phyloP scores from a whole-genome alignment of 1,284 basidiomycete species.

The Tylopilus orsonianus region DNA sequence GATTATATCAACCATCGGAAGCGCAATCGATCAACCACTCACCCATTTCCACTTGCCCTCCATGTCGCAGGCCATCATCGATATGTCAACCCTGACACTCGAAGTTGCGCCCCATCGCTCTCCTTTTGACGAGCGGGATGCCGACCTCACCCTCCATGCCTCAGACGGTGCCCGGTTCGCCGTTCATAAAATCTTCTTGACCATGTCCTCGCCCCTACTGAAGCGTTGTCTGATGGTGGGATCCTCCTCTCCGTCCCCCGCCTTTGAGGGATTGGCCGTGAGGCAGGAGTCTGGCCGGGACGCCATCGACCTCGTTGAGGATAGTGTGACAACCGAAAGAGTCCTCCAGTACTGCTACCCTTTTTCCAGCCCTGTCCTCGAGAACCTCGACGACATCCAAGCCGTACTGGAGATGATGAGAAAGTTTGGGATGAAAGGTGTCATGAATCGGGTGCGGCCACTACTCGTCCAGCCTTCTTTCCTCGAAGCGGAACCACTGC shows the following conservation, averaged over 20 bases:
- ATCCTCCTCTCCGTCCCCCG: constrained; percentile 30
- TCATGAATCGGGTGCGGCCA: constrained; percentile 30
- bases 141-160: constrained; percentile 34
- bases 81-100: constrained; percentile 30
- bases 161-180: constrained; percentile 33
- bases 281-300: constrained; percentile 26
- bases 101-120: constrained; percentile 25
- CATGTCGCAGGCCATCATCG: constrained; percentile 31
- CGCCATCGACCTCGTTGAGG: constrained; percentile 31
- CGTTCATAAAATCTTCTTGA: constrained; percentile 34
- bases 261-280: constrained; percentile 26
- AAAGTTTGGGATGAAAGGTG: constrained; percentile 35
- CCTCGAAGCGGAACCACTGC: constrained; percentile 31
- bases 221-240: constrained; percentile 30
- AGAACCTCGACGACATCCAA: constrained; percentile 35
- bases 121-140: constrained; percentile 34
- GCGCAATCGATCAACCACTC: constrained; percentile 16
- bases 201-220: constrained; percentile 31
- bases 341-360: constrained; percentile 36
- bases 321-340: constrained; percentile 31
- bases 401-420: constrained; percentile 33
- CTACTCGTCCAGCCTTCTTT: constrained; percentile 25
- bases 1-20: constrained; percentile 31
- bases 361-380: constrained; percentile 30
- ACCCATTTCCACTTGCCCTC: constrained; percentile 11